Base-by-base conservation (phyloP, 1,284 basidiomycete genomes). In the Pseudozyma sp. region DNA sequence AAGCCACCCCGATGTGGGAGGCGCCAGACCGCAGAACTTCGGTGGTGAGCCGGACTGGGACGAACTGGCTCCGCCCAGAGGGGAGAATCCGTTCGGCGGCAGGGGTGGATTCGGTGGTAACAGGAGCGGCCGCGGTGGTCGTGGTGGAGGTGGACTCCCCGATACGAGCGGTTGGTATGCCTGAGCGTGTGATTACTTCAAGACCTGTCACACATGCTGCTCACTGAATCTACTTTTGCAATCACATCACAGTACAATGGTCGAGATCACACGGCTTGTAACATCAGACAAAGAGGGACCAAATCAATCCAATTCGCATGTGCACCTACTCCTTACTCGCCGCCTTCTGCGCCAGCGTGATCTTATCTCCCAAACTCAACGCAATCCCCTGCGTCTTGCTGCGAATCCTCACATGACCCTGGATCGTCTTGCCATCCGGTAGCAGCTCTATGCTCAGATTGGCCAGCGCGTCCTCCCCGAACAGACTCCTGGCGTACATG, bases 391-490 rank as follows among this genome's bases (percentile, higher is more conserved):
- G 82, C 14, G 81, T 83, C 75, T 84, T 84, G 24, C 58, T 63
- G 30, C 82, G 59, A 54, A 84, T 84, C 33, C 82, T 63, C 4
- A 84, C 81, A 53, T 84, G 82, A 3, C 82, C 82, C 58, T 81
- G 81, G 35, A 83, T 82, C 30, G 74, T 78, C 56, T 68, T 72
- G 31, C 75, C 87, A 57, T 88, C 88, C 57, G 94, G 92, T 43
- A 92, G 91, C 81, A 92, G 89, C 84, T 99, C 97, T 71, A 99
- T 91, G 77, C 92, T 94, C 71, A 98, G 86, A 85, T 99, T 99
- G 45, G 97, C 96, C 37, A 99, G 86, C 0, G 96, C 97, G 82
- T 99, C 97, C 86, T 99, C 97, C 89, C 93, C 94, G 78, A 97
- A 97, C 73, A 96, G 84, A 84, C 91, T 92, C 67, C 92, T 89